phyloP scores from a whole-genome alignment of 345 rosid genomes.

The Eutrema heterophyllum region DNA sequence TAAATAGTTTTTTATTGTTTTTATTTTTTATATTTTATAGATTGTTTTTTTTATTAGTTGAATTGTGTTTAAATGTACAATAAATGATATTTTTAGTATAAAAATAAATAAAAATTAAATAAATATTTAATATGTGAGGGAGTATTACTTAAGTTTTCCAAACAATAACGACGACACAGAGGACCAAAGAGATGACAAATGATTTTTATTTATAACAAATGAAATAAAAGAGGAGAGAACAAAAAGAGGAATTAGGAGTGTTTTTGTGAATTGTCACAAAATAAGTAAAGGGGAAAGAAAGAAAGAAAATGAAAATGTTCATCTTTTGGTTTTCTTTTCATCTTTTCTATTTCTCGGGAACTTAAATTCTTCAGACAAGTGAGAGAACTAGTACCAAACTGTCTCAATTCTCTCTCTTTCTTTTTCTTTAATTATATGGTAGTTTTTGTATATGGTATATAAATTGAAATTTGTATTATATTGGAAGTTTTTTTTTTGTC shows the following conservation, averaged over 20 bases:
- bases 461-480: neutral
- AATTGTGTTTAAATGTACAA: no score
- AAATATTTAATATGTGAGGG: no score
- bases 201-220: neutral
- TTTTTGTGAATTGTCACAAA: slow-evolving; percentile 28
- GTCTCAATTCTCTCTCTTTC: slow-evolving; percentile 1
- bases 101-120: no score
- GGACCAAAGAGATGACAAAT: neutral
- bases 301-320: slow-evolving; percentile 20
- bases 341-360: slow-evolving; percentile 26
- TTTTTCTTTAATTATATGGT: neutral
- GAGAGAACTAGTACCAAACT: slow-evolving; percentile 22
- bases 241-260: slow-evolving; percentile 12
- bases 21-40: no score
- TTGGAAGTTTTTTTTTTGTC: no score
- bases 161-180: slow-evolving; percentile 7
- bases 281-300: slow-evolving; percentile 10
- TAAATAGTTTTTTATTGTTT: no score
- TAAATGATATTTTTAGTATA: no score
- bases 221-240: neutral
- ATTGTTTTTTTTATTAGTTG: no score
- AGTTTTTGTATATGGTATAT: neutral
- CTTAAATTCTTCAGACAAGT: slow-evolving; percentile 12
- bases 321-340: slow-evolving; percentile 7
- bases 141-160: neutral